Evolutionary conservation across 75 land plant species (phyloP).

Genomic region (Pinus albicaulis): DNA sequence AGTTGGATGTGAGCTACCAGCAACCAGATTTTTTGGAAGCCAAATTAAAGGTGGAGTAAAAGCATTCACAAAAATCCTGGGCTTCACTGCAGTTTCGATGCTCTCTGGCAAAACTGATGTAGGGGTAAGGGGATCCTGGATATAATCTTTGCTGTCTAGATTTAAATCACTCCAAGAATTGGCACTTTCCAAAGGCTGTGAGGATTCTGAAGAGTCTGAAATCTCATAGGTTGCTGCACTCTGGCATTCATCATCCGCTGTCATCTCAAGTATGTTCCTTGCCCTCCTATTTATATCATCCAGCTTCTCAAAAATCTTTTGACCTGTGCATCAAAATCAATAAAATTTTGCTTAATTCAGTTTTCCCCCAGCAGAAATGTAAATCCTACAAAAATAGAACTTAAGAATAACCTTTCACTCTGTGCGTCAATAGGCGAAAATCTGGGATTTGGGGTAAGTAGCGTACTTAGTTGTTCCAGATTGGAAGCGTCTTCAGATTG

Average conservation of each 20-base stretch:
- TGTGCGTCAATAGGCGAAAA: background rate
- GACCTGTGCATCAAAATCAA: slow-evolving; percentile 14
- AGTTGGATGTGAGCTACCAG: background rate
- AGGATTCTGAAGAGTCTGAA: slow-evolving; percentile 8
- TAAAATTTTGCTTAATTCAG: background rate
- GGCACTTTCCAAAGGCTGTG: background rate
- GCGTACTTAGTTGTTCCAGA: slow-evolving; percentile 33
- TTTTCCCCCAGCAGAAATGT: background rate
- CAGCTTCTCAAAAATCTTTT: slow-evolving; percentile 22
- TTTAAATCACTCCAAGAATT: background rate
- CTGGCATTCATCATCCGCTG: slow-evolving; percentile 21
- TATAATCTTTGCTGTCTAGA: slow-evolving; percentile 13
- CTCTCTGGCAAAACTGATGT: slow-evolving; percentile 38
- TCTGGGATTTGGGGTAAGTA: background rate
- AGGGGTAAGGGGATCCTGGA: slow-evolving; percentile 23
- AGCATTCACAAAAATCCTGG: slow-evolving; percentile 3
- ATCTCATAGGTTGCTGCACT: background rate
- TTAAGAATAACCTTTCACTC: background rate
- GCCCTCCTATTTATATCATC: slow-evolving; percentile 35
- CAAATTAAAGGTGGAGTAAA: slow-evolving; percentile 22
- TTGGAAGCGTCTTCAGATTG: slow-evolving; percentile 14
- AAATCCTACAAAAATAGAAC: too few relatives aligned
- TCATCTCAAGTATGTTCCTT: slow-evolving; percentile 18
- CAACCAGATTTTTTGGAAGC: slow-evolving; percentile 9
- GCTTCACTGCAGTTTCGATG: background rate